Evolutionary conservation across 108 stramenopile species (phyloP), one percentile per base, ranked within the genome.

Genomic region (Skeletonema potamos): DNA sequence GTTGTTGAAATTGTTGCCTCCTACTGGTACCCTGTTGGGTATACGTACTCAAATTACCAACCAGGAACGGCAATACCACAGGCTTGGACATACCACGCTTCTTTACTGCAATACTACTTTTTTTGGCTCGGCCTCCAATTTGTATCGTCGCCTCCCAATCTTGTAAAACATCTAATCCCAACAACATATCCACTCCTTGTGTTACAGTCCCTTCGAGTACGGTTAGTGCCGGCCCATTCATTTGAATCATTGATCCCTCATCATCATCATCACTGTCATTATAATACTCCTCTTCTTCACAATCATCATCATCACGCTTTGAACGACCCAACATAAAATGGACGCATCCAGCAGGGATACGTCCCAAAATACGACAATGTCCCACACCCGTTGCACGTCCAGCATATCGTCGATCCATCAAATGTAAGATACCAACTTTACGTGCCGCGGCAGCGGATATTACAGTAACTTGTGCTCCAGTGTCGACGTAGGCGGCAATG

Each of bases 361-460:
- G 74, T 18, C 87, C 87, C 51, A 88, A 43, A 18, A 88, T 81
- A 12, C 69, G 80, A 58, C 83, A 84, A 37, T 72, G 70, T n/a
- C 85, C 88, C 22, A 89, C 85, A 20, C 88, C 88, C 5, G 81
- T 74, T 32, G 88, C 88, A 29, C 81, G 82, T 27, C 88, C 88
- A 2, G 75, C 84, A 64, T 89, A 89, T 36, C 88, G 67, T 22
- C 84, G 76, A 84, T 89, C 88, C 69, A 89, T 74, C 22, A 84
- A 46, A 37, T 84, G 85, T 24, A 79, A 58, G 17, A 89, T 68
- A 33, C 85, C 85, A 18, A 81, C 77, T 18, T 76, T 51, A 15
- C 64, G 24, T 27, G 84, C 85, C 0, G 80, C 83, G 0, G 79
- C 59, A n/a, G 56, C 74, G n/a, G 74, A 80, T 48, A 89, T 85